Conservation (phyloP, 305 asterid species). For the Withania somnifera region DNA sequence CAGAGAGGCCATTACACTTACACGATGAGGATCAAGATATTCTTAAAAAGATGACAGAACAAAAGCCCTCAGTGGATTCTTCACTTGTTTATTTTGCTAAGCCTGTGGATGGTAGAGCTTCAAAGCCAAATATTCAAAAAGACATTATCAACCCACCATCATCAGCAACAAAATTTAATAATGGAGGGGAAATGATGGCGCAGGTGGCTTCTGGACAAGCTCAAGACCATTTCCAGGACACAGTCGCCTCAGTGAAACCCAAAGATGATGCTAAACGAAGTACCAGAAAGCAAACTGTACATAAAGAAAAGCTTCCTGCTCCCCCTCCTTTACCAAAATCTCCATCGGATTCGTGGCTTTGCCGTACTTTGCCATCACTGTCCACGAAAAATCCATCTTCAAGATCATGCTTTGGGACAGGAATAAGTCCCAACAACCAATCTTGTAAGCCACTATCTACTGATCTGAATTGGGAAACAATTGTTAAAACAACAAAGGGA, state of each 20-base stretch:
- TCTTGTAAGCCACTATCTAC: slow-evolving; percentile 7
- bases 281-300: neutral
- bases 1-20: neutral
- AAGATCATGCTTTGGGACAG: slow-evolving; percentile 16
- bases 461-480: slow-evolving; percentile 35
- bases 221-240: slow-evolving; percentile 2
- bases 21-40: neutral
- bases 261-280: slow-evolving; percentile 6
- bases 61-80: neutral
- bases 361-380: slow-evolving; percentile 51
- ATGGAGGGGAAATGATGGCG: neutral
- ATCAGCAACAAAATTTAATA: slow-evolving; percentile 3
- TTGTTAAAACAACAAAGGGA: slow-evolving; percentile 29
- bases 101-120: neutral
- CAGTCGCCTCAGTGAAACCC: neutral
- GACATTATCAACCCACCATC: neutral
- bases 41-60: neutral
- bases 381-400: slow-evolving; percentile 18
- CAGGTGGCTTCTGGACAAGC: slow-evolving; percentile 4
- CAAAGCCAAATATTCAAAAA: slow-evolving; percentile 1
- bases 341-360: slow-evolving; percentile 73
- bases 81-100: slow-evolving; percentile 2
- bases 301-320: slow-evolving; percentile 1
- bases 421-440: slow-evolving; percentile 10
- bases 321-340: slow-evolving; percentile 65